A percentile compares a stretch with the other conserved stretches of the same genome.
Evolutionary conservation across 2,329 filamentous ascomycete species (phyloP).

Genomic region (Microcyclospora pomicola): DNA sequence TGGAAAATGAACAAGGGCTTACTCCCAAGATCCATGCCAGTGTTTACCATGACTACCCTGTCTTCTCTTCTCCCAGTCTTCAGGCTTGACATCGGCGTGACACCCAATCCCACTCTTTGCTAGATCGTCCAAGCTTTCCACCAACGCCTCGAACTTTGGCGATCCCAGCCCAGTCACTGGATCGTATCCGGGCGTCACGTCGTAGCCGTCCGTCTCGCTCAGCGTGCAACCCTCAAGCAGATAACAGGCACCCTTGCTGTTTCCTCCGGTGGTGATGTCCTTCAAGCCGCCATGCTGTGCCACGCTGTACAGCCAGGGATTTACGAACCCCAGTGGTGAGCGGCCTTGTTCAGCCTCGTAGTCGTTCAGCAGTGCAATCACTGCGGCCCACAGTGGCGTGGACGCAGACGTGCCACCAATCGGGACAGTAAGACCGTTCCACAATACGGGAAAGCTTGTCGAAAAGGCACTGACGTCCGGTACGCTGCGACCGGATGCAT

Average conservation of each 20-base stretch:
- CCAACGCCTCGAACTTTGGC: conserved; percentile 1
- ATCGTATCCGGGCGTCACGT: not conserved
- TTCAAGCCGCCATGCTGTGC: conserved; percentile 28
- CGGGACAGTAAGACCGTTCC: conserved; percentile 24
- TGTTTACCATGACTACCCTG: too few relatives aligned
- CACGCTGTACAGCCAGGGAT: conserved; percentile 2
- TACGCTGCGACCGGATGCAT: conserved; percentile 27
- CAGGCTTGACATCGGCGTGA: too few relatives aligned
- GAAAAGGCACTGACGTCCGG: conserved; percentile 37
- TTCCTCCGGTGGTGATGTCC: conserved; percentile 30
- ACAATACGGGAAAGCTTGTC: conserved; percentile 20
- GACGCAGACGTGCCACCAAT: conserved; percentile 36
- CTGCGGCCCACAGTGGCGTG: conserved; percentile 42
- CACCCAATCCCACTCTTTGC: too few relatives aligned
- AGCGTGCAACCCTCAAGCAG: conserved; percentile 4
- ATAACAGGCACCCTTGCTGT: conserved; percentile 11
- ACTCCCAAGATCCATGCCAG: too few relatives aligned
- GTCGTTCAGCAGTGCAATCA: conserved; percentile 51
- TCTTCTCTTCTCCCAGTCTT: too few relatives aligned
- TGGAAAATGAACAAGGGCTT: too few relatives aligned
- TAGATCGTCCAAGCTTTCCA: conserved; percentile 11
- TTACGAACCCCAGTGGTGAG: conserved; percentile 1
- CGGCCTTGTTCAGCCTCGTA: not conserved
- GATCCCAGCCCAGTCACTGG: conserved; percentile 1
- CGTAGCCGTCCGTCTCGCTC: not conserved